Conservation (phyloP, 345 rosid genomes). For the Euphorbia pulcherrima region DNA sequence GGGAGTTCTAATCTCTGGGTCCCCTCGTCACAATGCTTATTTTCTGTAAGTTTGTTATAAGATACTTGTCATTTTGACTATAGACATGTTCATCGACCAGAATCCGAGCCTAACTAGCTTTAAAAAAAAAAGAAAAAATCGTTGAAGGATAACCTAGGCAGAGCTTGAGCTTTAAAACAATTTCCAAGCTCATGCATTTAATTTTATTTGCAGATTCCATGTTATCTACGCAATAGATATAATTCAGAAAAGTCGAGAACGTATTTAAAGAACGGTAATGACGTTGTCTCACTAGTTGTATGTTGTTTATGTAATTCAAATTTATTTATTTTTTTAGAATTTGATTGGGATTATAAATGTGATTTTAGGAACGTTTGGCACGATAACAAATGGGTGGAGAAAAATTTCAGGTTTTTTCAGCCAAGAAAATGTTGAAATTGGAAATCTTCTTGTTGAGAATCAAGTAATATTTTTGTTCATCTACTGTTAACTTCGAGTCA, state of each 20-base stretch:
- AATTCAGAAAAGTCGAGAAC: constrained; percentile 58
- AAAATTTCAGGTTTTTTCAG: constrained; percentile 72
- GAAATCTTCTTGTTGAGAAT: constrained; percentile 52
- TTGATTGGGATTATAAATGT: not conserved
- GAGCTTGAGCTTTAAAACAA: no score
- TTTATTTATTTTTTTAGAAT: not conserved
- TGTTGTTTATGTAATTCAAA: not conserved
- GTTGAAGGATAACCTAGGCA: no score
- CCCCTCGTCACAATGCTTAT: constrained; percentile 69
- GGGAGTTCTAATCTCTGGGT: constrained; percentile 91
- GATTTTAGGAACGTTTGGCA: constrained; percentile 50
- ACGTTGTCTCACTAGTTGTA: not conserved
- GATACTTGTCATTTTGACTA: no score
- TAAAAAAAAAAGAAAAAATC: no score
- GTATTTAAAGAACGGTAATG: constrained; percentile 49
- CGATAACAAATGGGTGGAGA: constrained; percentile 67
- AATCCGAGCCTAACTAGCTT: no score
- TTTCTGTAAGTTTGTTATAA: constrained; percentile 49
- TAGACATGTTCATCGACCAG: no score
- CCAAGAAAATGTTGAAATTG: constrained; percentile 65
- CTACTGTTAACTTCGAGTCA: no score
- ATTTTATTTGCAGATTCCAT: constrained; percentile 62
- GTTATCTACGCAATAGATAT: constrained; percentile 66
- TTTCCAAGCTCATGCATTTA: no score
- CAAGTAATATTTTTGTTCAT: constrained; percentile 42